phyloP scores from a whole-genome alignment of 768 basidiomycete genomes.

The Lepiota brunneoincarnata region DNA sequence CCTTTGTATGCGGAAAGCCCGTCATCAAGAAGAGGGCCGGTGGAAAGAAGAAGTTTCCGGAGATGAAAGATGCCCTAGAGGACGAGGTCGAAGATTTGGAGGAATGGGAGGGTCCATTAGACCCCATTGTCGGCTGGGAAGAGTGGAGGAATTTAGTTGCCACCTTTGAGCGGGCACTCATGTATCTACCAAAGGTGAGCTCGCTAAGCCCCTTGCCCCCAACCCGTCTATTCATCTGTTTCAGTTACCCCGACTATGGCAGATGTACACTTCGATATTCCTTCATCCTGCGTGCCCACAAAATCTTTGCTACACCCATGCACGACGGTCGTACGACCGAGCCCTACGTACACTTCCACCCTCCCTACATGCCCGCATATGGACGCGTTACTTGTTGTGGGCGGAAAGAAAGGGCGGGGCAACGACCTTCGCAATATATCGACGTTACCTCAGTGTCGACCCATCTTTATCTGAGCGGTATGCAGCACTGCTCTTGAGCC shows the following conservation, averaged over 20 bases:
- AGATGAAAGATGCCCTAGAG: slow-evolving; percentile 86
- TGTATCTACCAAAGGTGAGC: slow-evolving; percentile 87
- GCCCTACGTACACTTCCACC: slow-evolving; percentile 92
- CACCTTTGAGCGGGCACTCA: slow-evolving; percentile 87
- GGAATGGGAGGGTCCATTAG: slow-evolving; percentile 84
- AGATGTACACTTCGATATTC: slow-evolving; percentile 89
- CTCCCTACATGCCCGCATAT: slow-evolving; percentile 87
- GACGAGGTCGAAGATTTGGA: slow-evolving; percentile 79
- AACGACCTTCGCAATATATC: slow-evolving; percentile 80
- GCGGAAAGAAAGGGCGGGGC: slow-evolving; percentile 78
- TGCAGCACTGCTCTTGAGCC: slow-evolving; percentile 63
- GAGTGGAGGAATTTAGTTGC: slow-evolving; percentile 93
- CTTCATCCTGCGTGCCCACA: slow-evolving; percentile 88
- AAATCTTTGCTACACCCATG: slow-evolving; percentile 82
- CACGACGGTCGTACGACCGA: slow-evolving; percentile 90
- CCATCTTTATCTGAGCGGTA: slow-evolving; percentile 80
- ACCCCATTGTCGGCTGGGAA: slow-evolving; percentile 90
- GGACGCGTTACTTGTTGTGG: slow-evolving; percentile 92
- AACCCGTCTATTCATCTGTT: slow-evolving; percentile 2
- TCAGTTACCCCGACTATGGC: slow-evolving; percentile 91
- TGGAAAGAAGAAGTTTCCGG: slow-evolving; percentile 89
- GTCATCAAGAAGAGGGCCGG: slow-evolving; percentile 74
- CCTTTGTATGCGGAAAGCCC: slow-evolving; percentile 80
- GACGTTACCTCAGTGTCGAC: slow-evolving; percentile 84
- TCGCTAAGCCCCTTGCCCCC: slow-evolving; percentile 21